phyloP scores from a whole-genome alignment of 2,329 filamentous ascomycete genomes.

The Camptophora hylomeconis region DNA sequence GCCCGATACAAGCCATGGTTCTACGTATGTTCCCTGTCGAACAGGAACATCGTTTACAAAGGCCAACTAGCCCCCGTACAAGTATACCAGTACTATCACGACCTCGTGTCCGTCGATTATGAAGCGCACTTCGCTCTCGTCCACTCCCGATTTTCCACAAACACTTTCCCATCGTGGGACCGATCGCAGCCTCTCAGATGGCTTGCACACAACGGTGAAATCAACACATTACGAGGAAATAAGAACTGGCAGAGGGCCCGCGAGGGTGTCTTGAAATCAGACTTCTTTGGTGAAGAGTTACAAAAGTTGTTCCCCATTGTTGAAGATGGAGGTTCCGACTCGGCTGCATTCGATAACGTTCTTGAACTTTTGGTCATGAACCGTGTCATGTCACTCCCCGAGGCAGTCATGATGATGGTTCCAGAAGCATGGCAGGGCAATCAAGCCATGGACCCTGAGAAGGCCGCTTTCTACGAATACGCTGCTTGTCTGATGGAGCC shows the following conservation, averaged over 20 bases:
- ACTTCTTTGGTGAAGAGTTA: slow-evolving; percentile 83
- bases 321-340: slow-evolving; percentile 92
- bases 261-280: slow-evolving; percentile 87
- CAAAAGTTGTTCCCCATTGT: slow-evolving; percentile 87
- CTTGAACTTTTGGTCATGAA: slow-evolving; percentile 90
- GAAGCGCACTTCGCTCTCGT: slow-evolving; percentile 94
- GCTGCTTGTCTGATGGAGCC: slow-evolving; percentile 98
- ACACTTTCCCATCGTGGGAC: slow-evolving; percentile 98
- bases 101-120: slow-evolving; percentile 92
- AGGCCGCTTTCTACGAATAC: slow-evolving; percentile 97
- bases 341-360: slow-evolving; percentile 93
- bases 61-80: slow-evolving; percentile 87
- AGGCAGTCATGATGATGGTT: slow-evolving; percentile 97
- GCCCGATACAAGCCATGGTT: slow-evolving; percentile 98
- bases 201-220: slow-evolving; percentile 97
- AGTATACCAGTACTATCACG: slow-evolving; percentile 97
- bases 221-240: slow-evolving; percentile 92
- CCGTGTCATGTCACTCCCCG: slow-evolving; percentile 83
- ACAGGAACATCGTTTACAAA: slow-evolving; percentile 99
- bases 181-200: slow-evolving; percentile 90
- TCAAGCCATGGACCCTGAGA: slow-evolving; percentile 78
- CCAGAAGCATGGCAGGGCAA: slow-evolving; percentile 98
- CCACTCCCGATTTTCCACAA: slow-evolving; percentile 94
- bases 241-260: slow-evolving; percentile 99
- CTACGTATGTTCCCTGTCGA: slow-evolving; percentile 90